A percentile compares a stretch with the other conserved stretches of the same genome.
These are phyloP conservation scores for Aspergillus sp. DNA, from an alignment of 2,329 filamentous ascomycete genomes.

Conservation along the genomic window DNA sequence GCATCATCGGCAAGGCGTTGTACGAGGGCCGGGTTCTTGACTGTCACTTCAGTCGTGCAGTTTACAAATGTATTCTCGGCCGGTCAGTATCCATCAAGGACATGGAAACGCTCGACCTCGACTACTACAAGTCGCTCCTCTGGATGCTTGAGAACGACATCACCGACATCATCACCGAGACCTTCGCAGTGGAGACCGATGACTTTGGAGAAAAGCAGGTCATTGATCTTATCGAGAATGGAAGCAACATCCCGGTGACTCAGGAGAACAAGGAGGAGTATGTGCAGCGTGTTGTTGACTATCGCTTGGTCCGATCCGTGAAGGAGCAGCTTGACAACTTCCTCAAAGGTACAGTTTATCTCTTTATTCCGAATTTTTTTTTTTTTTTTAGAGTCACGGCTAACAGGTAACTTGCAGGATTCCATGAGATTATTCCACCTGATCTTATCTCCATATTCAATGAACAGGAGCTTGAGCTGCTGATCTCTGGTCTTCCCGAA, in stretches of 20 bases:
- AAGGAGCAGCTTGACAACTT: constrained; percentile 94
- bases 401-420: constrained; percentile 55
- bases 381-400: constrained; percentile 28
- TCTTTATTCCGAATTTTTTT: neutral
- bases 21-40: constrained; percentile 95
- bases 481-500: constrained; percentile 95
- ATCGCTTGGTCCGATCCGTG: constrained; percentile 87
- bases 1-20: constrained; percentile 95
- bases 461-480: constrained; percentile 92
- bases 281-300: constrained; percentile 89
- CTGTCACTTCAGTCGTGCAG: constrained; percentile 97
- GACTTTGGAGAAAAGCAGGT: constrained; percentile 87
- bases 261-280: constrained; percentile 99
- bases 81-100: constrained; percentile 97
- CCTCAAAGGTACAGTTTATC: constrained; percentile 64
- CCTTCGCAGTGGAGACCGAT: constrained; percentile 90
- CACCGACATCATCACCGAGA: constrained; percentile 94
- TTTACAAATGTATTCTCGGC: constrained; percentile 96
- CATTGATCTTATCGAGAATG: constrained; percentile 82
- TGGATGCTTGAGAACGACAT: constrained; percentile 99
- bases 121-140: constrained; percentile 97
- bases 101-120: constrained; percentile 97
- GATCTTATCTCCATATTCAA: constrained; percentile 97
- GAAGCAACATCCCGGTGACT: constrained; percentile 88
- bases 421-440: constrained; percentile 96